These are phyloP conservation scores for Colletotrichum paranaense DNA, from an alignment of 2,329 filamentous ascomycete genomes.

Conservation along the genomic window DNA sequence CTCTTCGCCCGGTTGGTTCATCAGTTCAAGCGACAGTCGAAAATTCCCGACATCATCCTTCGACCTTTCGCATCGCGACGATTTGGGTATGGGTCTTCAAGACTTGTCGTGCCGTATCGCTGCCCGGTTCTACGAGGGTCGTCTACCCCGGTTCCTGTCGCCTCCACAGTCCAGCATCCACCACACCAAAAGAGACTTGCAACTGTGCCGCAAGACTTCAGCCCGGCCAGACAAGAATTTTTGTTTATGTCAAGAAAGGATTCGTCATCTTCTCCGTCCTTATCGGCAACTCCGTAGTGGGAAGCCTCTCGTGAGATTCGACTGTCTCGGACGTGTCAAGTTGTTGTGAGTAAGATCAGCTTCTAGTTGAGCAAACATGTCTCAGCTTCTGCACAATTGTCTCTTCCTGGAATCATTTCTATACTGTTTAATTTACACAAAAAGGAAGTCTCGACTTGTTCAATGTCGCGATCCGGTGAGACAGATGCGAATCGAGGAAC, in stretches of 20 bases:
- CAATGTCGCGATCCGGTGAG: too few species aligned
- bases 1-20: neutral
- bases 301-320: neutral
- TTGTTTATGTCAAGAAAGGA: neutral
- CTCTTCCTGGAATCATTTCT: too few species aligned
- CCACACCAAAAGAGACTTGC: neutral
- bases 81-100: neutral
- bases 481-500: too few species aligned
- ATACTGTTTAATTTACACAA: too few species aligned
- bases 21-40: neutral
- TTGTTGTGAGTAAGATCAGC: neutral
- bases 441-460: too few species aligned
- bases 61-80: neutral
- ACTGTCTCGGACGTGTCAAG: neutral
- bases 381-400: neutral
- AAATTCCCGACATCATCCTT: neutral
- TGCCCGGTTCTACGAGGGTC: neutral
- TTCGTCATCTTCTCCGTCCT: neutral
- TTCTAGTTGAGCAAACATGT: neutral
- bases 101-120: neutral
- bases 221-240: neutral
- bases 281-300: neutral
- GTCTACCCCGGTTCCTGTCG: neutral
- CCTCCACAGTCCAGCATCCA: neutral
- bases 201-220: neutral